Percentiles rank a stretch among this genome's conserved stretches.
phyloP scores from a whole-genome alignment of 2,329 filamentous ascomycete genomes.

The Pezicula radicicola region DNA sequence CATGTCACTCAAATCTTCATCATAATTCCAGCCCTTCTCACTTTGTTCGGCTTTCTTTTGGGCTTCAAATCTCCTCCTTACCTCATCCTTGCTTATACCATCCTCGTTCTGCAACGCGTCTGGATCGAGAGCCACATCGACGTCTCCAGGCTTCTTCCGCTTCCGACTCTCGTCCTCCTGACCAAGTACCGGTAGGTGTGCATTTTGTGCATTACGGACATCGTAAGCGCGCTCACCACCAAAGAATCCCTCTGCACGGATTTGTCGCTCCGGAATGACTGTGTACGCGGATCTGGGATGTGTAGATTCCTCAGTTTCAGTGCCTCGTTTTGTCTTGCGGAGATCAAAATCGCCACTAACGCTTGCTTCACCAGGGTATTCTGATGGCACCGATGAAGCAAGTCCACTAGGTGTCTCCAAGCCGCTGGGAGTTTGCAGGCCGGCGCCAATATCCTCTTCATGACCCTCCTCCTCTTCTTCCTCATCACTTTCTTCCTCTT shows the following conservation, averaged over 20 bases:
- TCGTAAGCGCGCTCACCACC: slow-evolving; percentile 94
- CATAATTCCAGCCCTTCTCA: slow-evolving; percentile 63
- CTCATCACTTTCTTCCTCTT: slow-evolving; percentile 67
- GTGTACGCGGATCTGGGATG: slow-evolving; percentile 80
- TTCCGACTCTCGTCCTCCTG: slow-evolving; percentile 75
- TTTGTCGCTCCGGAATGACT: slow-evolving; percentile 83
- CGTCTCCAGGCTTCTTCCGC: slow-evolving; percentile 93
- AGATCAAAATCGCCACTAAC: slow-evolving; percentile 87
- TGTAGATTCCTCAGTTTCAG: slow-evolving; percentile 79
- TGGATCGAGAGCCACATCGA: slow-evolving; percentile 88
- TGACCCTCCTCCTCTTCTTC: slow-evolving; percentile 66
- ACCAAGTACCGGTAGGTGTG: slow-evolving; percentile 70
- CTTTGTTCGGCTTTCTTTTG: slow-evolving; percentile 60
- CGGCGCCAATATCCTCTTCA: slow-evolving; percentile 59
- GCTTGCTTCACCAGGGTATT: slow-evolving; percentile 72
- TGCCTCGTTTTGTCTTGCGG: slow-evolving; percentile 80
- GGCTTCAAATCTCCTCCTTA: slow-evolving; percentile 77
- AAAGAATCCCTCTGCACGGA: slow-evolving; percentile 88
- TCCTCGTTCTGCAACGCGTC: slow-evolving; percentile 74
- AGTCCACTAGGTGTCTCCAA: slow-evolving; percentile 80
- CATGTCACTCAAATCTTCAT: slow-evolving; percentile 93
- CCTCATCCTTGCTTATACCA: slow-evolving; percentile 79
- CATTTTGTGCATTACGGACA: slow-evolving; percentile 57
- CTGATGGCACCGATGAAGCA: slow-evolving; percentile 75
- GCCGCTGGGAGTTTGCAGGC: slow-evolving; percentile 71